A percentile compares a stretch with the other conserved stretches of the same genome.
phyloP scores from a whole-genome alignment of 352 stramenopile genomes.

The Phytophthora europaea region DNA sequence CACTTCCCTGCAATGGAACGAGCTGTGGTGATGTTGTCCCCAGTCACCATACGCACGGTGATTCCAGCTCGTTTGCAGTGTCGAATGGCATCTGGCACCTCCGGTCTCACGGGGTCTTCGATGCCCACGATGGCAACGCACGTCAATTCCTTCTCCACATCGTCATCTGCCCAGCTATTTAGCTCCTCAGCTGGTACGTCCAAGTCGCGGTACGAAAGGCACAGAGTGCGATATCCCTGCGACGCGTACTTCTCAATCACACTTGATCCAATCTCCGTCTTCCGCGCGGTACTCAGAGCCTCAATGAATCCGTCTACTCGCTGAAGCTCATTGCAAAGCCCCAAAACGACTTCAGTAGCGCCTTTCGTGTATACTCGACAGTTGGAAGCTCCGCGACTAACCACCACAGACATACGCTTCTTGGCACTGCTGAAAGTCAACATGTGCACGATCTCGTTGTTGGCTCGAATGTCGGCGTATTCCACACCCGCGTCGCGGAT shows the following conservation, averaged over 20 bases:
- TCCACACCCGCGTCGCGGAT: constrained; percentile 10
- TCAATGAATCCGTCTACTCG: not conserved
- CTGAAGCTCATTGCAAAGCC: constrained; percentile 5
- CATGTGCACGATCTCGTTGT: constrained; percentile 9
- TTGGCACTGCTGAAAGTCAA: constrained; percentile 8
- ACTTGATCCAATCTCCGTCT: not conserved
- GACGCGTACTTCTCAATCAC: constrained; percentile 13
- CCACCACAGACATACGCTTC: constrained; percentile 10
- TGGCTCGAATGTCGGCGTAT: constrained; percentile 3
- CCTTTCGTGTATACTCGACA: constrained; percentile 13
- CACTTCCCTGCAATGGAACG: constrained; percentile 54
- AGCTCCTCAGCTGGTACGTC: not conserved
- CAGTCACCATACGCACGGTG: constrained; percentile 45
- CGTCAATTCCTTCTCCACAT: constrained; percentile 3
- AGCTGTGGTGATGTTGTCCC: constrained; percentile 58
- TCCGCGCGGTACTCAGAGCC: not conserved
- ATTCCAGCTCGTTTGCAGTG: constrained; percentile 11
- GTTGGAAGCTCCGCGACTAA: constrained; percentile 6
- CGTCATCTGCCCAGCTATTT: constrained; percentile 1
- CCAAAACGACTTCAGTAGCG: constrained; percentile 3
- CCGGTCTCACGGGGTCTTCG: constrained; percentile 10
- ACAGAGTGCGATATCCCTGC: constrained; percentile 3
- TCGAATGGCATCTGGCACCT: constrained; percentile 7
- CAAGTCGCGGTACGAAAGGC: constrained; percentile 9
- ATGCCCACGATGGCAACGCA: constrained; percentile 12